Base-by-base conservation (phyloP, 1,284 basidiomycete species). In the Trichosporon coremiiforme region DNA sequence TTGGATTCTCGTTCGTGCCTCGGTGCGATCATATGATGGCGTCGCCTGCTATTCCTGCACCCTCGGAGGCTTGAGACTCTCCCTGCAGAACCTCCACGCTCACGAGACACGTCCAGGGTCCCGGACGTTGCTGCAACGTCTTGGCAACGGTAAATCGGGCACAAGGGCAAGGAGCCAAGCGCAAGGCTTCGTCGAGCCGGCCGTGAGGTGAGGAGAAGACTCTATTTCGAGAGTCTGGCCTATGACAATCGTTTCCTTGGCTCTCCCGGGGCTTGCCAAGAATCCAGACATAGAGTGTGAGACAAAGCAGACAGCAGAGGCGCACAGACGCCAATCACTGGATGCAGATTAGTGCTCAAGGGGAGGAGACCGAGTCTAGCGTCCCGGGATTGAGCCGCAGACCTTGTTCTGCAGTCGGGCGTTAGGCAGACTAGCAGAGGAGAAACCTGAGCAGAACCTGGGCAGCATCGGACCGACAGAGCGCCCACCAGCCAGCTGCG, bases 91-190 rank as follows among this genome's bases (percentile, higher is more conserved):
- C 7, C 20, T n/a, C 50, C n/a, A 4, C 22, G 20, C 50, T 53
- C 50, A 53, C 50, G 50, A 53, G 50, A 53, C 50, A 20, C 20
- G 10, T 8, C 22, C 50, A 53, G 50, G 50, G 50, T 25, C 12
- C 9, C 7, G n/a, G 17, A 50, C 5, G 47, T 50, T 20, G 20
- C 15, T 53, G 50, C 15, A 8, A 53, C 50, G n/a, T 53, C 50
- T 53, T 53, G 50, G 50, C 50, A 17, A 45, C 50, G 50, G 50
- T 25, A 53, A 53, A 53, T 53, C 50, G 50, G 50, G 50, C 50
- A 53, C 50, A 53, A 7, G 5, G 20, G 7, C 17, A 17, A 6
- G 7, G n/a, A 53, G 50, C 50, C 50, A 53, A 53, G 50, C 50
- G 9, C 50, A 53, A 25, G 20, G 50, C 50, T 2, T 4, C 50